A percentile compares a stretch with the other conserved stretches of the same genome.
Evolutionary conservation across 768 basidiomycete species (phyloP).

Genomic region (Amanita brunnescens): DNA sequence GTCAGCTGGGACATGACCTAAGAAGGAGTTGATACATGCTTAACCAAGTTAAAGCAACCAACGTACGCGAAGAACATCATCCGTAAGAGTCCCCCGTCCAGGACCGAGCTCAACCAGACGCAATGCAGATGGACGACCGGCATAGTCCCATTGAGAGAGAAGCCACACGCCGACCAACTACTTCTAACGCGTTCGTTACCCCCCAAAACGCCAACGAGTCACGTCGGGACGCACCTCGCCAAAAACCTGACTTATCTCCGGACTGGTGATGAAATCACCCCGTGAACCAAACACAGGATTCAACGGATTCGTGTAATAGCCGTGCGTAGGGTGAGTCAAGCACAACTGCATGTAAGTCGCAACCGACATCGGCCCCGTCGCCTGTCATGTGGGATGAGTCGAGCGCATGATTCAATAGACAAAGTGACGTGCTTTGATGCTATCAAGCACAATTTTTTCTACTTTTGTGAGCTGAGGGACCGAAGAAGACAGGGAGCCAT

Average conservation of each 20-base stretch:
- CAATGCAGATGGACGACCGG: conserved; percentile 39
- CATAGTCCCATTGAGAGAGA: conserved; percentile 60
- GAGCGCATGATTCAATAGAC: neutral
- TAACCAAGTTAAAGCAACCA: neutral
- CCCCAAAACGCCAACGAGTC: conserved; percentile 8
- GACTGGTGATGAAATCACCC: conserved; percentile 95
- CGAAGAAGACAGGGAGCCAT: conserved; percentile 1
- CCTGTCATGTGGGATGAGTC: conserved; percentile 33
- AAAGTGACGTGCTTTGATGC: conserved; percentile 49
- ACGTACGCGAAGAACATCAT: conserved; percentile 78
- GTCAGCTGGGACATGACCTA: conserved; percentile 49
- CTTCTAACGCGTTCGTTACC: conserved; percentile 30
- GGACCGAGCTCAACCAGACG: conserved; percentile 90
- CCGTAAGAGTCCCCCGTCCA: conserved; percentile 87
- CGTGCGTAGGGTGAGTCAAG: conserved; percentile 80
- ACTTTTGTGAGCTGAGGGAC: conserved; percentile 28
- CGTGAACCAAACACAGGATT: conserved; percentile 74
- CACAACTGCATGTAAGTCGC: conserved; percentile 90
- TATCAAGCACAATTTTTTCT: conserved; percentile 61
- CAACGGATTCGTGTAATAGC: conserved; percentile 80
- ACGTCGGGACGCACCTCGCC: conserved; percentile 68
- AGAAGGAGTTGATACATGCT: neutral
- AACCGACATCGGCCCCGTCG: conserved; percentile 83
- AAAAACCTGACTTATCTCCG: conserved; percentile 93
- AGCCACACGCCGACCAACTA: conserved; percentile 89